These are phyloP conservation scores for Nemania sp. DNA, from an alignment of 2,329 filamentous ascomycete species.

Conservation along the genomic window DNA sequence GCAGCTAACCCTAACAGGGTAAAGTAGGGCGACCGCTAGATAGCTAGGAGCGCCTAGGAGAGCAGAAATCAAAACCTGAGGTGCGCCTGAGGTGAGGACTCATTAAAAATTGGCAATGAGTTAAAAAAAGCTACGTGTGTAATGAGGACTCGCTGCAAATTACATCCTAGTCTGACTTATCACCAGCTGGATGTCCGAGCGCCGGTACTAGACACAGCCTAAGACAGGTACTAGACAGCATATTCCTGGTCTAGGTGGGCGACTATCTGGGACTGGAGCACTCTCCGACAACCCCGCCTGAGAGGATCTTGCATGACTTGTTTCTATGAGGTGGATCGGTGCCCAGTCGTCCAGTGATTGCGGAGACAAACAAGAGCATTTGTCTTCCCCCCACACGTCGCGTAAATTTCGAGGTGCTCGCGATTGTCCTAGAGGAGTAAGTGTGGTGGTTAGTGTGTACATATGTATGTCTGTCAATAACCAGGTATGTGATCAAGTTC, in stretches of 20 bases:
- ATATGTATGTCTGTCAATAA: too few relatives aligned
- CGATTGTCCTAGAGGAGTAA: not conserved
- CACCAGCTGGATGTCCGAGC: slow-evolving; percentile 3
- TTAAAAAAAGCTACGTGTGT: too few relatives aligned
- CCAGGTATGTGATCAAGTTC: too few relatives aligned
- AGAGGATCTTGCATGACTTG: slow-evolving; percentile 12
- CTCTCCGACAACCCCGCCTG: not conserved
- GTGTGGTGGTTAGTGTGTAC: not conserved
- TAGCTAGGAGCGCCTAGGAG: too few relatives aligned
- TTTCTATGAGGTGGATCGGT: slow-evolving; percentile 6
- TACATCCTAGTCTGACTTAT: slow-evolving; percentile 12
- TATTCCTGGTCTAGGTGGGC: not conserved
- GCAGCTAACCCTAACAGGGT: too few relatives aligned
- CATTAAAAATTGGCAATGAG: too few relatives aligned
- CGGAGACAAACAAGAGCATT: slow-evolving; percentile 2
- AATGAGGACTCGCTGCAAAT: too few relatives aligned
- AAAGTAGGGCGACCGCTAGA: too few relatives aligned
- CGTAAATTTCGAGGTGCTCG: not conserved
- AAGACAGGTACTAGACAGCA: slow-evolving; percentile 13
- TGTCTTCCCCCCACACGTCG: not conserved
- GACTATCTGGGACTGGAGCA: not conserved
- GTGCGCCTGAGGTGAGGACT: too few relatives aligned
- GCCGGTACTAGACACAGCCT: too few relatives aligned
- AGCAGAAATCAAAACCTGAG: too few relatives aligned
- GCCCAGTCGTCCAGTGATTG: not conserved